Conservation (phyloP, 805 yeast genomes). For the Saccharomycopsis selenospora region DNA sequence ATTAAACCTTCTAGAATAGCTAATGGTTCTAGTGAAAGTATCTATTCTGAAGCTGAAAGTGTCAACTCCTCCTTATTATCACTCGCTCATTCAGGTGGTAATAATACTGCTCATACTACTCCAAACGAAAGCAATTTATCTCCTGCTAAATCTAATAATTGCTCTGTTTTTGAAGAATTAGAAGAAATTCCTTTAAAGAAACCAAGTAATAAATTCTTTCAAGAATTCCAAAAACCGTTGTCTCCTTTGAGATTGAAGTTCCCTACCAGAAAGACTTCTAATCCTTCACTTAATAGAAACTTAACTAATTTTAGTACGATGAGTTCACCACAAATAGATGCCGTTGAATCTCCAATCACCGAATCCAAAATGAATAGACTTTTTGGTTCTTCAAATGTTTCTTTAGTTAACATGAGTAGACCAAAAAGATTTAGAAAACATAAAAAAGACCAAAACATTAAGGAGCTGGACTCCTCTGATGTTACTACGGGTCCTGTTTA, state of each 20-base stretch:
- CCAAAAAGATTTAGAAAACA: constrained; percentile 10
- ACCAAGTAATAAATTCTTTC: constrained; percentile 2
- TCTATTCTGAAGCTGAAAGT: constrained; percentile 1
- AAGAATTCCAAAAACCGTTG: constrained; percentile 12
- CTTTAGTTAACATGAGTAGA: constrained; percentile 19
- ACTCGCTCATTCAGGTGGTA: neutral
- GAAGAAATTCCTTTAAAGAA: constrained; percentile 1
- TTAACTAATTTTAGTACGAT: neutral
- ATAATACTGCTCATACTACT: neutral
- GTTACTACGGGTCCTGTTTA: too few species aligned
- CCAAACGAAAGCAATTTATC: neutral
- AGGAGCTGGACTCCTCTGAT: too few species aligned
- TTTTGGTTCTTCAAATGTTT: constrained; percentile 16
- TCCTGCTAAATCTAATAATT: neutral
- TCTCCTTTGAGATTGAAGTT: constrained; percentile 12
- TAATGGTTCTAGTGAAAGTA: neutral
- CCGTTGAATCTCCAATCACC: constrained; percentile 15
- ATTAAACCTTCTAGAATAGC: neutral
- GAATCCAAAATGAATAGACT: constrained; percentile 18
- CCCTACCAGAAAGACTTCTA: neutral
- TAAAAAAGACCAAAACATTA: neutral
- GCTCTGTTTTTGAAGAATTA: constrained; percentile 2
- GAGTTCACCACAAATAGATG: neutral
- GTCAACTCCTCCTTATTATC: neutral
- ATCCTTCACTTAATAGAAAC: neutral